These are phyloP conservation scores for Amanita molliuscula DNA, from an alignment of 768 basidiomycete genomes.

Conservation along the genomic window DNA sequence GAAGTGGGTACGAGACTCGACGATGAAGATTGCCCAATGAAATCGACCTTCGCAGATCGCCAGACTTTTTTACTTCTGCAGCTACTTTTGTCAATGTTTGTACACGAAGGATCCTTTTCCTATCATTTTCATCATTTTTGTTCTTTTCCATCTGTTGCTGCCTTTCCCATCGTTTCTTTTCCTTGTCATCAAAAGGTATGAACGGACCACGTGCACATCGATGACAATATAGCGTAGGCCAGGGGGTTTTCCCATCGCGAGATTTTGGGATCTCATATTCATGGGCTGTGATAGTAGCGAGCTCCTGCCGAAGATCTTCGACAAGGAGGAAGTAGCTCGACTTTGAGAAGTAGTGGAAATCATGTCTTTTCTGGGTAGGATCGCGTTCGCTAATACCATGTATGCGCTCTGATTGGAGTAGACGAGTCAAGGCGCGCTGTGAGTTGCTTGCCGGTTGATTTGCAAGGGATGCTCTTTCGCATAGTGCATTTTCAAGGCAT, in stretches of 20 bases:
- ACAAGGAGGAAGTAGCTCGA: constrained; percentile 74
- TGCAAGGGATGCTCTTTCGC: constrained; percentile 19
- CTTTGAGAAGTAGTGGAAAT: constrained; percentile 79
- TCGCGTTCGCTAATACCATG: constrained; percentile 91
- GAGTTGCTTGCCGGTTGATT: constrained; percentile 18
- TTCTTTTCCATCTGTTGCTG: constrained; percentile 27
- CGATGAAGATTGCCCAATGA: constrained; percentile 73
- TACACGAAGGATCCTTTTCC: constrained; percentile 21
- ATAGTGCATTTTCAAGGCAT: constrained; percentile 30
- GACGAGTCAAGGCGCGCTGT: constrained; percentile 44
- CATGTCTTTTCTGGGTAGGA: constrained; percentile 76
- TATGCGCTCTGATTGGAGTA: constrained; percentile 73
- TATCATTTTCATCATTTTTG: constrained; percentile 21
- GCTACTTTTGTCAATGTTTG: constrained; percentile 27
- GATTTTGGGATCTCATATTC: constrained; percentile 60
- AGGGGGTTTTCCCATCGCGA: constrained; percentile 50
- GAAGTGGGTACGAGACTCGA: constrained; percentile 25
- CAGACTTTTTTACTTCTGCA: constrained; percentile 22
- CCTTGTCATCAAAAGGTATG: constrained; percentile 63
- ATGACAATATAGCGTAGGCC: constrained; percentile 81
- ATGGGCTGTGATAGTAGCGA: constrained; percentile 75
- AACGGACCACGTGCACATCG: constrained; percentile 68
- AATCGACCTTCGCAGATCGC: constrained; percentile 61
- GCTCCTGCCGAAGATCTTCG: constrained; percentile 79
- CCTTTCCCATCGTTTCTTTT: constrained; percentile 58